Percentiles rank a stretch among this genome's conserved stretches.
phyloP scores from a whole-genome alignment of 1,284 basidiomycete genomes.

The Ustilago sp. region DNA sequence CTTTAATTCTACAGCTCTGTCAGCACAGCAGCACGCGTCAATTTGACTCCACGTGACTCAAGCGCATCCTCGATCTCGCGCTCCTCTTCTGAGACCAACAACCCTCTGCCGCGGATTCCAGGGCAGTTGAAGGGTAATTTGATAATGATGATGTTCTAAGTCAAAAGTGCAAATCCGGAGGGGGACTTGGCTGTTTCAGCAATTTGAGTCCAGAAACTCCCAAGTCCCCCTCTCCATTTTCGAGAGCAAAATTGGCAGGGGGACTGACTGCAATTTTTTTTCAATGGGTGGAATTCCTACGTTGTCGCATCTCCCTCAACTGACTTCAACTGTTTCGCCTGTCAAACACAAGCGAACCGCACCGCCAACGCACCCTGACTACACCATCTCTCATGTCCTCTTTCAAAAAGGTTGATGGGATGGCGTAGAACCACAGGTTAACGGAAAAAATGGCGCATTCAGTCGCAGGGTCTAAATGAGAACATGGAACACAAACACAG shows the following conservation, averaged over 20 bases:
- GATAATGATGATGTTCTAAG: no score
- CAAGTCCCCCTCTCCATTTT: no score
- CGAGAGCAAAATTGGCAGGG: no score
- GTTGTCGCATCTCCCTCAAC: no score
- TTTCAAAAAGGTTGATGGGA: not conserved
- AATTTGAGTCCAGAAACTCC: no score
- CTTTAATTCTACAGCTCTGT: no score
- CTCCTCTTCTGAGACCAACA: slow-evolving; percentile 7
- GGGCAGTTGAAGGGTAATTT: not conserved
- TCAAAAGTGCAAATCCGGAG: no score
- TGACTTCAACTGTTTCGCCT: not conserved
- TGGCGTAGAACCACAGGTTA: not conserved
- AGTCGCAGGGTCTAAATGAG: slow-evolving; percentile 1
- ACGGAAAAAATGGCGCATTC: not conserved
- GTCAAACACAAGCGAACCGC: not conserved
- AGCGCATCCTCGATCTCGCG: not conserved
- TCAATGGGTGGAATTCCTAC: no score
- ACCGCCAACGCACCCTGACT: not conserved
- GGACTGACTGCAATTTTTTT: no score
- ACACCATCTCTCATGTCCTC: not conserved
- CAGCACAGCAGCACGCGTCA: not conserved
- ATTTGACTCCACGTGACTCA: slow-evolving; percentile 4
- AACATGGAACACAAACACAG: not conserved
- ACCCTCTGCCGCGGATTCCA: not conserved
- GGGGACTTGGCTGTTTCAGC: no score